Base-by-base conservation (phyloP, 768 basidiomycete genomes). In the Dioszegia aurantiaca region DNA sequence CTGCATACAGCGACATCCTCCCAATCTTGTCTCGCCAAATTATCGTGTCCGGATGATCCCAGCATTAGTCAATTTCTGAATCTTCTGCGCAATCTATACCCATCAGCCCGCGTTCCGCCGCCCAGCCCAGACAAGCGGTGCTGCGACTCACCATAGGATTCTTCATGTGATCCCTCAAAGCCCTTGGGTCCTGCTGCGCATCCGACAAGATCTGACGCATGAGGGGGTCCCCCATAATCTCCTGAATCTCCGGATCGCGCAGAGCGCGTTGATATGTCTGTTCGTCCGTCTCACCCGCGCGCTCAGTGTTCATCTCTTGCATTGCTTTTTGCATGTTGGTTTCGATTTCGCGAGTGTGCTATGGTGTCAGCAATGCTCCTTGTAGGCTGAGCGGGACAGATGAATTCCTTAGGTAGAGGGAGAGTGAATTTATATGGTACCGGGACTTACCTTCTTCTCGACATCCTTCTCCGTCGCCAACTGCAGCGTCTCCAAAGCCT, bases 131-230 rank as follows among this genome's bases (percentile, higher is more conserved):
- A 62, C 8, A 6, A 6, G 6, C 33, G 33, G 14, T 6, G 33
- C 8, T 14, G 14, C 14, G 6, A 65, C 70, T 64, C 57, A 72
- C 70, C 62, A 67, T 70, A 28, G 75, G 74, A 58, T 93, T 95
- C 84, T 91, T 90, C 87, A 98, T 87, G 79, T 99, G 94, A 67
- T 95, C 90, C 76, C 89, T 87, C 58, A 99, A 80, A 23, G 93
- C 89, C 43, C 83, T 80, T 5, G 95, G 94, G 77, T 97, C 86
- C 48, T 79, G 69, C 79, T 99, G 94, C 6, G 91, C 90, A 79
- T 98, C 93, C 75, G 93, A 88, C 69, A 99, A 77, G 64, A 99
- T 95, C 60, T 70, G 67, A 78, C 95, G 89, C 89, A 95, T 94
- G 63, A 94, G 80, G 9, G 91, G 90, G 75, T 92, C 91, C 67